Percentiles rank a stretch among this genome's conserved stretches.
phyloP scores from a whole-genome alignment of 139 green algal genomes.

The Desmodesmus armatus region DNA sequence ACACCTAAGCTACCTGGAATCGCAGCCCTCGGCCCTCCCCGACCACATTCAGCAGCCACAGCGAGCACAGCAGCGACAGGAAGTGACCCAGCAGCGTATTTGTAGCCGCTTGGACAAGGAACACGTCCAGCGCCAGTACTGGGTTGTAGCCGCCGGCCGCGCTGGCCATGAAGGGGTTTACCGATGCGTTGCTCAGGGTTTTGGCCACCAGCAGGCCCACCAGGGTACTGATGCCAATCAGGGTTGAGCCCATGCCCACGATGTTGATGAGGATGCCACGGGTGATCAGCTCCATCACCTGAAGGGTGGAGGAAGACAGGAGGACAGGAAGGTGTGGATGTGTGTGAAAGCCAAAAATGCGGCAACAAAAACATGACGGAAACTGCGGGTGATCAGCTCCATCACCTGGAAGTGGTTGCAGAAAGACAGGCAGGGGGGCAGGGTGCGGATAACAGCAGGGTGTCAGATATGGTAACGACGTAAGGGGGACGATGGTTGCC shows the following conservation, averaged over 20 bases:
- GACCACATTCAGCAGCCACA: slow-evolving; percentile 87
- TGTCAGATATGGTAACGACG: no score
- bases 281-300: slow-evolving; percentile 78
- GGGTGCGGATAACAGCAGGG: no score
- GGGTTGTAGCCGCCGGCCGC: slow-evolving; percentile 86
- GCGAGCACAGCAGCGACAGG: slow-evolving; percentile 76
- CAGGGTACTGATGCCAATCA: slow-evolving; percentile 78
- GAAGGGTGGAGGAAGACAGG: no score
- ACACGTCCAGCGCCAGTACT: slow-evolving; percentile 98
- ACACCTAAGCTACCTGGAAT: slow-evolving; percentile 64
- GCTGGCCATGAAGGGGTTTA: slow-evolving; percentile 89
- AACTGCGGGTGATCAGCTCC: slow-evolving; percentile 71
- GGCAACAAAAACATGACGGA: slow-evolving; percentile 83
- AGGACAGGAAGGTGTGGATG: background rate
- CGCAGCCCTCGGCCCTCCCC: slow-evolving; percentile 64
- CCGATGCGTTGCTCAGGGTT: slow-evolving; percentile 91
- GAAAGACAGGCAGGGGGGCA: no score
- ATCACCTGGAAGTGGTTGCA: slow-evolving; percentile 71
- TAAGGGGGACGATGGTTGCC: no score
- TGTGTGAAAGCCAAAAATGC: slow-evolving; percentile 48
- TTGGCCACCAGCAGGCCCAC: slow-evolving; percentile 96
- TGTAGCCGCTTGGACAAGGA: slow-evolving; percentile 94
- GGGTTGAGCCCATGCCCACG: slow-evolving; percentile 74
- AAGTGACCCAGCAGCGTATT: slow-evolving; percentile 96
- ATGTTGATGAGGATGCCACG: slow-evolving; percentile 87